Evolutionary conservation across 306 rosid genomes (phyloP).

Genomic region (Quercus dentata): DNA sequence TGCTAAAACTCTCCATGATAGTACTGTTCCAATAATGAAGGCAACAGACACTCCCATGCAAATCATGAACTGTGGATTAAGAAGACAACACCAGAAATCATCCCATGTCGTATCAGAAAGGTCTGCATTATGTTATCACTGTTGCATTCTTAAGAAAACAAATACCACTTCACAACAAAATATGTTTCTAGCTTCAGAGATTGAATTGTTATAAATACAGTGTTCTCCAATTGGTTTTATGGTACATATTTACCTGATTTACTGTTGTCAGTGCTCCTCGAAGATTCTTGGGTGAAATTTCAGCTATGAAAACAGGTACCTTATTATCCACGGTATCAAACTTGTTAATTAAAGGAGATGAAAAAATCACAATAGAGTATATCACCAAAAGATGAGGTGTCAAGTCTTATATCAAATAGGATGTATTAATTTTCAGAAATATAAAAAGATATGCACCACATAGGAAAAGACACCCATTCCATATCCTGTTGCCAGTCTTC

Average conservation of each 20-base stretch:
- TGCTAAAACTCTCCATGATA: slow-evolving; percentile 81
- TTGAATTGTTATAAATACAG: not conserved
- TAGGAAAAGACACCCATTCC: slow-evolving; percentile 96
- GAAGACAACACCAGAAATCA: slow-evolving; percentile 5
- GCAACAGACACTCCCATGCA: slow-evolving; percentile 58
- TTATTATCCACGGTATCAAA: slow-evolving; percentile 28
- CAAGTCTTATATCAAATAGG: slow-evolving; percentile 7
- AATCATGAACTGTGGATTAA: slow-evolving; percentile 66
- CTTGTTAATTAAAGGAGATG: not conserved
- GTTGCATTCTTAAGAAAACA: not conserved
- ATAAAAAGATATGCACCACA: slow-evolving; percentile 49
- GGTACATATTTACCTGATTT: slow-evolving; percentile 59
- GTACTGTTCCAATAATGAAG: slow-evolving; percentile 70
- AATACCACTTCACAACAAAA: not conserved
- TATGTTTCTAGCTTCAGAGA: not conserved
- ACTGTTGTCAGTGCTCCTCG: slow-evolving; percentile 78
- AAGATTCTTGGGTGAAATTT: slow-evolving; percentile 87
- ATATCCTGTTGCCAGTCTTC: slow-evolving; percentile 91
- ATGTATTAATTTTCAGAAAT: not conserved
- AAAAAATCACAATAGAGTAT: slow-evolving; percentile 10
- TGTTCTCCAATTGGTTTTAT: not conserved
- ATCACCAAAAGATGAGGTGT: not conserved
- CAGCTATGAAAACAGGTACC: slow-evolving; percentile 92
- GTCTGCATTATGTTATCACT: not conserved
- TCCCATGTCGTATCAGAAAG: not conserved